A percentile compares a stretch with the other conserved stretches of the same genome.
Evolutionary conservation across 2,329 filamentous ascomycete species (phyloP).

Genomic region (Fusarium stilboides): DNA sequence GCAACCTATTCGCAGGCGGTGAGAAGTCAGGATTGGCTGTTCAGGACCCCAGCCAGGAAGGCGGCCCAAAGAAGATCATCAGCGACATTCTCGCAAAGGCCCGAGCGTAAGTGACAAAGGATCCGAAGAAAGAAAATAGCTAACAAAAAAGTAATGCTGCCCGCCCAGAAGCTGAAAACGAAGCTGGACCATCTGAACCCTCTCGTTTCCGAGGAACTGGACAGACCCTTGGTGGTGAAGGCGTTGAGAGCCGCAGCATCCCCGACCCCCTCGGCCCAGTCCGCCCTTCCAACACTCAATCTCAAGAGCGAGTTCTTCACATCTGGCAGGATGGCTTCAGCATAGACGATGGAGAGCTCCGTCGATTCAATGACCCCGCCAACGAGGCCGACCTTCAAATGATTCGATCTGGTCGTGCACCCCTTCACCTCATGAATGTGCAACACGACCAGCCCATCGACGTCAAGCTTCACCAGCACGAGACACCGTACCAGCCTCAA

Average conservation of each 20-base stretch:
- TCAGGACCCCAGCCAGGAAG: slow-evolving; percentile 70
- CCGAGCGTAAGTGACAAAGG: slow-evolving; percentile 64
- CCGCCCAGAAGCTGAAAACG: slow-evolving; percentile 65
- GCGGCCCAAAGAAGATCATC: slow-evolving; percentile 69
- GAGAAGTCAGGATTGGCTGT: slow-evolving; percentile 84
- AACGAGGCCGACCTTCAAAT: slow-evolving; percentile 81
- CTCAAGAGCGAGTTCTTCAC: slow-evolving; percentile 79
- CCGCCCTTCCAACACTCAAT: slow-evolving; percentile 55
- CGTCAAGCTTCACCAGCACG: slow-evolving; percentile 83
- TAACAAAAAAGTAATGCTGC: slow-evolving; percentile 69
- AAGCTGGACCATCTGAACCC: slow-evolving; percentile 66
- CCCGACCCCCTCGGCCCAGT: slow-evolving; percentile 68
- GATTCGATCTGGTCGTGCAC: slow-evolving; percentile 83
- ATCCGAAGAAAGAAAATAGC: not conserved
- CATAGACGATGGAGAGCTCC: slow-evolving; percentile 84
- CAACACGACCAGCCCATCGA: slow-evolving; percentile 82
- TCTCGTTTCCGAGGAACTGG: slow-evolving; percentile 78
- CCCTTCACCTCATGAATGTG: slow-evolving; percentile 84
- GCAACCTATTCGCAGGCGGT: slow-evolving; percentile 85
- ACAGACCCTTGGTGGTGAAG: slow-evolving; percentile 84
- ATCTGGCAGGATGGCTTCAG: slow-evolving; percentile 90
- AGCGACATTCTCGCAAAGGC: slow-evolving; percentile 77
- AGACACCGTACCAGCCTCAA: slow-evolving; percentile 77
- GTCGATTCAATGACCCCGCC: slow-evolving; percentile 83
- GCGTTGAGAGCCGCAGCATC: slow-evolving; percentile 77